phyloP scores from a whole-genome alignment of 2,329 filamentous ascomycete genomes.

The Xylaria digitata region DNA sequence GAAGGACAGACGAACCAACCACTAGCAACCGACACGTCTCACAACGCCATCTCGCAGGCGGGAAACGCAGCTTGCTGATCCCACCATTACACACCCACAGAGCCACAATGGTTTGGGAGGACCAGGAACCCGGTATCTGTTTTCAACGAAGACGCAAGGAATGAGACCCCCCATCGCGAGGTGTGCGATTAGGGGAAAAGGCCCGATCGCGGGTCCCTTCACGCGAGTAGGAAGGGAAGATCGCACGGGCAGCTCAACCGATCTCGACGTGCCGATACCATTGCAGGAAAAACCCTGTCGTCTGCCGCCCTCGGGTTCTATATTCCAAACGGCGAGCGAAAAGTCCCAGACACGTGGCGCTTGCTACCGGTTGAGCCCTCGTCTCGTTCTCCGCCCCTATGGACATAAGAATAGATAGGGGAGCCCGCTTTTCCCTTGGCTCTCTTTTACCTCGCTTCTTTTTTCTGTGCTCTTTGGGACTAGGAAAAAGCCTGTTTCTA shows the following conservation, averaged over 20 bases:
- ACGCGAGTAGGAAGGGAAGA: conserved; percentile 2
- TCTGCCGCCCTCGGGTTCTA: conserved; percentile 19
- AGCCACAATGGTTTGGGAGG: conserved; percentile 2
- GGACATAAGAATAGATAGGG: conserved; percentile 1
- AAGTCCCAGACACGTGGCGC: conserved; percentile 32
- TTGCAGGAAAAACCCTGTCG: conserved; percentile 16
- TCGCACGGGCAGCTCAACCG: conserved; percentile 19
- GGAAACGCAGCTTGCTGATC: conserved; percentile 18
- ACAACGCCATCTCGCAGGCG: conserved; percentile 37
- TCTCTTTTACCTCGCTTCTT: conserved; percentile 2
- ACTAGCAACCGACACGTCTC: conserved; percentile 9
- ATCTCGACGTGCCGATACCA: conserved; percentile 11
- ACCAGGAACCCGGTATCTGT: conserved; percentile 26
- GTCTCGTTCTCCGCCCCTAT: background rate
- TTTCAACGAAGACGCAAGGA: background rate
- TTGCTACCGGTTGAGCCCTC: conserved; percentile 13
- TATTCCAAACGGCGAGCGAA: background rate
- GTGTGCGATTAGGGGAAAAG: conserved; percentile 4
- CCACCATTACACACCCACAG: conserved; percentile 18
- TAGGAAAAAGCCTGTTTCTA: conserved; percentile 4
- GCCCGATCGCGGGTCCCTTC: conserved; percentile 10
- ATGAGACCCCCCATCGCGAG: background rate
- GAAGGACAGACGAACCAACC: conserved; percentile 16
- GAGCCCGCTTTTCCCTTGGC: conserved; percentile 10
- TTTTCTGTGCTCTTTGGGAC: conserved; percentile 10